phyloP scores from a whole-genome alignment of 495 filamentous ascomycete genomes.

The Xylaria grammica region DNA sequence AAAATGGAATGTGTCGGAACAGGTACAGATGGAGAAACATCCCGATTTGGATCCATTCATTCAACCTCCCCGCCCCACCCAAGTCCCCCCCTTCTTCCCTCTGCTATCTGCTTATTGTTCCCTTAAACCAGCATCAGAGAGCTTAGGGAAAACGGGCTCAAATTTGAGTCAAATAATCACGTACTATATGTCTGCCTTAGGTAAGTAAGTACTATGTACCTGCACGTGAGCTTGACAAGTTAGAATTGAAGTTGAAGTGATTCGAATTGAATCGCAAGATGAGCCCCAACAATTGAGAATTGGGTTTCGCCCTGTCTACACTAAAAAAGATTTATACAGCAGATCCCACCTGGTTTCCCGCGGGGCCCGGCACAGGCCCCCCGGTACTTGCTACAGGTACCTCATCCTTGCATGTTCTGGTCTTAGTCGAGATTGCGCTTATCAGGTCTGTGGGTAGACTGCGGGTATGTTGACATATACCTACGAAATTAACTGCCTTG shows the following conservation, averaged over 20 bases:
- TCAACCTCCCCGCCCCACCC: too few species aligned
- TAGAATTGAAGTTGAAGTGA: constrained; percentile 17
- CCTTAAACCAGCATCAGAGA: too few species aligned
- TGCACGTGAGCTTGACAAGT: constrained; percentile 17
- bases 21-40: constrained; percentile 1
- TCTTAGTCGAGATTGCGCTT: not conserved
- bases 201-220: constrained; percentile 14
- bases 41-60: constrained; percentile 2
- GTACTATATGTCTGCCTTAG: too few species aligned
- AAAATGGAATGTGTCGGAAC: not conserved
- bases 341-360: constrained; percentile 14
- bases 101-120: too few species aligned
- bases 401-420: not conserved
- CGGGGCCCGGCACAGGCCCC: constrained; percentile 14
- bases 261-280: not conserved
- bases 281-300: constrained; percentile 44
- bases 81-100: too few species aligned
- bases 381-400: not conserved
- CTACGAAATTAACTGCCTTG: not conserved
- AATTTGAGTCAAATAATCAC: too few species aligned
- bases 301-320: constrained; percentile 5
- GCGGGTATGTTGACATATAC: too few species aligned
- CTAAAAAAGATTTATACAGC: constrained; percentile 2
- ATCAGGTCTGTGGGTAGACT: too few species aligned
- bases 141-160: too few species aligned